Evolutionary conservation across 768 basidiomycete species (phyloP).

Genomic region (Pulveroboletus ravenelii): DNA sequence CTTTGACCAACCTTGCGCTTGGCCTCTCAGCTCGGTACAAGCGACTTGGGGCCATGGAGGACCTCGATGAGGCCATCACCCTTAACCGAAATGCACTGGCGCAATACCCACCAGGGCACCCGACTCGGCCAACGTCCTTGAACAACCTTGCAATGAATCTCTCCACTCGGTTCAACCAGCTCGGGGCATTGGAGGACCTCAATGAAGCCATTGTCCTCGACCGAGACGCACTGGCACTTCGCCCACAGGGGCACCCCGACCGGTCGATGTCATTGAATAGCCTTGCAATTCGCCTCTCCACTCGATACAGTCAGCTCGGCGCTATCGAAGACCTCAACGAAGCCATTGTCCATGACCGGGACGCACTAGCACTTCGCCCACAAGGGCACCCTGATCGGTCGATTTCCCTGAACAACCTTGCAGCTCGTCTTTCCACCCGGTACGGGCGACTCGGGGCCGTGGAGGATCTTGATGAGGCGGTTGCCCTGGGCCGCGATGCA

Average conservation of each 20-base stretch:
- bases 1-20: too few species aligned
- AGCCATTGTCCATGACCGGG: background rate
- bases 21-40: too few species aligned
- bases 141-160: background rate
- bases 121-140: background rate
- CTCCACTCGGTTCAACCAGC: background rate
- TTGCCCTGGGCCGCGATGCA: background rate
- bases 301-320: background rate
- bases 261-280: background rate
- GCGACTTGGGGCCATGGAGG: too few species aligned
- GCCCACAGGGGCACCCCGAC: background rate
- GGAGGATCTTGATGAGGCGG: too few species aligned
- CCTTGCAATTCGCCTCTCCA: background rate
- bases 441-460: background rate
- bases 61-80: too few species aligned
- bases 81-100: too few species aligned
- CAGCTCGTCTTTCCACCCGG: background rate
- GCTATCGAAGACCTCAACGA: background rate
- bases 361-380: background rate
- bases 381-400: background rate
- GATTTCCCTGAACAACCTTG: background rate
- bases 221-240: background rate
- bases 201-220: background rate
- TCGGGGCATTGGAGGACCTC: background rate
- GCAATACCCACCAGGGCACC: too few species aligned